Evolutionary conservation across 2,329 filamentous ascomycete species (phyloP).

Genomic region (Ophiobolus disseminans): DNA sequence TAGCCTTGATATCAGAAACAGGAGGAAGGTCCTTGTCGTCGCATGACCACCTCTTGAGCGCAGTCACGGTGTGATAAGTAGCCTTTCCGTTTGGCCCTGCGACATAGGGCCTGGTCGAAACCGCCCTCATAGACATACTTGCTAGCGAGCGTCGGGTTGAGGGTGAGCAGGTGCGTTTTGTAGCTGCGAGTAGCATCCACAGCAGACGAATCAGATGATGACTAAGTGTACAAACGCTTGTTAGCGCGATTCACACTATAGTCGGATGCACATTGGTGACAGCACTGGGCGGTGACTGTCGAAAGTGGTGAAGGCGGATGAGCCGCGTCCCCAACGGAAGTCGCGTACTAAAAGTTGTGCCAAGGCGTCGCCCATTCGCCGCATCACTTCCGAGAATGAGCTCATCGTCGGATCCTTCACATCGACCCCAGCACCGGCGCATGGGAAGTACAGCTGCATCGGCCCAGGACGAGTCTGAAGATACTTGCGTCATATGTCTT

Average conservation of each 20-base stretch:
- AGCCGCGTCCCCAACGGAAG: not conserved
- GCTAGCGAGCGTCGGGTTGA: constrained; percentile 29
- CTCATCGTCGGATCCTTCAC: constrained; percentile 14
- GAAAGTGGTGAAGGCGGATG: constrained; percentile 8
- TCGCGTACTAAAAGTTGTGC: not conserved
- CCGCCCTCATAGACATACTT: constrained; percentile 44
- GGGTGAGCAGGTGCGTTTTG: constrained; percentile 23
- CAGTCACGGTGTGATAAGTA: constrained; percentile 67
- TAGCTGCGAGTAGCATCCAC: constrained; percentile 36
- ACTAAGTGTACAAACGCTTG: not conserved
- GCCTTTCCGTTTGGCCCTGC: constrained; percentile 37
- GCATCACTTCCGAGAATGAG: constrained; percentile 26
- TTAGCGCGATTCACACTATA: not conserved
- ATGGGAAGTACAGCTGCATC: constrained; percentile 32
- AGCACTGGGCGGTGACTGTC: not conserved
- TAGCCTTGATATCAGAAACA: constrained; percentile 72
- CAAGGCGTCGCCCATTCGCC: constrained; percentile 18
- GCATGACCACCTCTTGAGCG: constrained; percentile 84
- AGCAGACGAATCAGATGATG: not conserved
- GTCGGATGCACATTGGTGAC: not conserved
- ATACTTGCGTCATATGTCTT: constrained; percentile 83
- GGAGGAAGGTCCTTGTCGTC: constrained; percentile 75
- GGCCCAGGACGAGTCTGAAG: constrained; percentile 25
- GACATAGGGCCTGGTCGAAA: constrained; percentile 39
- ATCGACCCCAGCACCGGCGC: constrained; percentile 23